Base-by-base conservation (phyloP, 2,329 filamentous ascomycete species). In the Chaetothyriales sp. region DNA sequence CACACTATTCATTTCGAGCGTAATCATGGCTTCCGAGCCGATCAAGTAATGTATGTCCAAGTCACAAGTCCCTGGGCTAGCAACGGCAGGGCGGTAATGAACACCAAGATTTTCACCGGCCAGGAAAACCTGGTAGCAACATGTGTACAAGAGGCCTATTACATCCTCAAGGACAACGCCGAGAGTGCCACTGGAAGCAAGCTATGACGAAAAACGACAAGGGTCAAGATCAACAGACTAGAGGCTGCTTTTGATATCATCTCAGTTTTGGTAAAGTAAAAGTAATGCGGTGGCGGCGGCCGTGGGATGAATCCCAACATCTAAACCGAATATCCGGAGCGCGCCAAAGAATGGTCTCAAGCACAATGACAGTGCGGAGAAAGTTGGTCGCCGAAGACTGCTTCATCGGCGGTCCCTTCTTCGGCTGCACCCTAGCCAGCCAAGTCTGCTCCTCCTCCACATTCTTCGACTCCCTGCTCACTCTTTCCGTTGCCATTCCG, bases 141-240 rank as follows among this genome's bases (percentile, higher is more conserved):
- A 18, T 56, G 55, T 46, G 36, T 54, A 10, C 57, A 60, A 47
- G 57, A 60, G 52, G 56, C 56, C 8, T 59, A 57, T 32, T 58
- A 59, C 39, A 54, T 59, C n/a, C 54, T 59, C 45, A 58, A 57
- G 25, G 51, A 57, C 12, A 44, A 43, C 22, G 32, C 55, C 2
- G 55, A 58, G 49, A 51, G 54, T 18, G 52, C 36, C 47, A 22
- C 19, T 47, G 45, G 18, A 18, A 47, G 45, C 45, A 47, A 47
- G 26, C 26, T 47, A 9, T 47, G 26, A 32, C 9, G 8, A 18
- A 15, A 47, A 8, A 47, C 19, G n/a, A 20, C 19, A 18, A 46
- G 42, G 12, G n/a, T n/a, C n/a, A n/a, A n/a, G n/a, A n/a, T 25
- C 9, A 39, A 39, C 10, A 15, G 10, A 15, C 15, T 15, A 39